Evolutionary conservation across 2,329 filamentous ascomycete species (phyloP).

Genomic region (Ascochyta viciae-villosae): DNA sequence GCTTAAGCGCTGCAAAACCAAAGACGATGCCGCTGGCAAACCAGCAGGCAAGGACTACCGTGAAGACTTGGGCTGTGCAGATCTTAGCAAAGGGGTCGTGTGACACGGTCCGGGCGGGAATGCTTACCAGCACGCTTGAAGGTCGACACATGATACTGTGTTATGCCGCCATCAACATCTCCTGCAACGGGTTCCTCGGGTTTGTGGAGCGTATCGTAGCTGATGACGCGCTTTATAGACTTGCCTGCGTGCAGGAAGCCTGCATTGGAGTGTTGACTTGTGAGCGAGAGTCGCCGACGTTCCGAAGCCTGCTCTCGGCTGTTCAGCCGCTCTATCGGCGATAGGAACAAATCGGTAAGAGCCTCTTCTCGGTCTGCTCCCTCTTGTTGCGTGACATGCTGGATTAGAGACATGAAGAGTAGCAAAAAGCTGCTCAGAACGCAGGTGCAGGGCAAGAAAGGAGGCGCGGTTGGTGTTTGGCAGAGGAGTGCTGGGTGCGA

Average conservation of each 20-base stretch:
- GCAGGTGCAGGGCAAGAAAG: constrained; percentile 17
- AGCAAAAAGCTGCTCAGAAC: constrained; percentile 17
- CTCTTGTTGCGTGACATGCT: constrained; percentile 60
- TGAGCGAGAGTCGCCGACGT: constrained; percentile 39
- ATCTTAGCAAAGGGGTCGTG: constrained; percentile 15
- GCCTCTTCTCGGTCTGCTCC: constrained; percentile 56
- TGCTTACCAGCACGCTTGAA: constrained; percentile 42
- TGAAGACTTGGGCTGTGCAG: constrained; percentile 43
- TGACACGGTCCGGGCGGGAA: constrained; percentile 1
- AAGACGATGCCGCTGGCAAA: constrained; percentile 52
- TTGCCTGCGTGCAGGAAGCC: constrained; percentile 35
- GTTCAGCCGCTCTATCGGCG: constrained; percentile 42
- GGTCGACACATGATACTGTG: constrained; percentile 58
- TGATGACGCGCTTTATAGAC: constrained; percentile 51
- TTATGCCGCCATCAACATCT: constrained; percentile 54
- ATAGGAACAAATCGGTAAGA: constrained; percentile 44
- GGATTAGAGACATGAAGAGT: constrained; percentile 58
- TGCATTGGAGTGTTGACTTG: constrained; percentile 33
- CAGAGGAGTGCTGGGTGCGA: constrained; percentile 4
- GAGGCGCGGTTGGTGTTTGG: constrained; percentile 11
- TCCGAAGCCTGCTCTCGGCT: constrained; percentile 39
- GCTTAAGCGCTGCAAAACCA: constrained; percentile 51
- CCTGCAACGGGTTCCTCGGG: constrained; percentile 42
- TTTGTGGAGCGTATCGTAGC: constrained; percentile 58
- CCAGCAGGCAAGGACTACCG: constrained; percentile 48